Percentiles rank a stretch among this genome's conserved stretches.
These are phyloP conservation scores for Schizochytrium sp. DNA, from an alignment of 108 stramenopile genomes.

Conservation along the genomic window DNA sequence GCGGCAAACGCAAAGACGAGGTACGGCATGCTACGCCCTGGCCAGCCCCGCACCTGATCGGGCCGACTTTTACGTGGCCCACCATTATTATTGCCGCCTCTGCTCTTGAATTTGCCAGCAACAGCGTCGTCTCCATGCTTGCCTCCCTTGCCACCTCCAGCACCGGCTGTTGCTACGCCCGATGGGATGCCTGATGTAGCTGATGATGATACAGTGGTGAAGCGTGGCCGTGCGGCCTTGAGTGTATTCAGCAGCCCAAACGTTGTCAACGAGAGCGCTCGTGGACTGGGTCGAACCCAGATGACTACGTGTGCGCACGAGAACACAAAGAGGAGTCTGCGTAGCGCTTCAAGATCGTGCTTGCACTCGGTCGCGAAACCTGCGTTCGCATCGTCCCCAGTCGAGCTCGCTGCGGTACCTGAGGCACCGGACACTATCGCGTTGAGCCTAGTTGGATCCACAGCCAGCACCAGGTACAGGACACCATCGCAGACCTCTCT, in stretches of 20 bases:
- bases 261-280: not conserved
- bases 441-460: not conserved
- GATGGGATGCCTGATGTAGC: not conserved
- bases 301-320: not conserved
- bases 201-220: not conserved
- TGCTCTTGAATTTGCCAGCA: too few species aligned
- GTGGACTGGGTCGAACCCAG: not conserved
- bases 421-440: not conserved
- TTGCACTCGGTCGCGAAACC: not conserved
- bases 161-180: not conserved
- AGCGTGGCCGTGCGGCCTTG: not conserved
- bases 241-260: not conserved
- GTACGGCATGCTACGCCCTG: not conserved
- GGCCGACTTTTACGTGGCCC: not conserved
- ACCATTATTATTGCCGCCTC: not conserved
- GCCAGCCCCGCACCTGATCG: not conserved
- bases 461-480: not conserved
- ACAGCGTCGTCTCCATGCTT: too few species aligned
- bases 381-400: not conserved
- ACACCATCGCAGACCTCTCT: conserved; percentile 5
- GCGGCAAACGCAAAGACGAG: not conserved
- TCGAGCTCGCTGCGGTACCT: not conserved
- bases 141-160: too few species aligned
- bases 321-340: not conserved
- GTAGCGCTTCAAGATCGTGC: not conserved